Conservation (phyloP, 176 grass and related monocot species). For the Stipa capillata region DNA sequence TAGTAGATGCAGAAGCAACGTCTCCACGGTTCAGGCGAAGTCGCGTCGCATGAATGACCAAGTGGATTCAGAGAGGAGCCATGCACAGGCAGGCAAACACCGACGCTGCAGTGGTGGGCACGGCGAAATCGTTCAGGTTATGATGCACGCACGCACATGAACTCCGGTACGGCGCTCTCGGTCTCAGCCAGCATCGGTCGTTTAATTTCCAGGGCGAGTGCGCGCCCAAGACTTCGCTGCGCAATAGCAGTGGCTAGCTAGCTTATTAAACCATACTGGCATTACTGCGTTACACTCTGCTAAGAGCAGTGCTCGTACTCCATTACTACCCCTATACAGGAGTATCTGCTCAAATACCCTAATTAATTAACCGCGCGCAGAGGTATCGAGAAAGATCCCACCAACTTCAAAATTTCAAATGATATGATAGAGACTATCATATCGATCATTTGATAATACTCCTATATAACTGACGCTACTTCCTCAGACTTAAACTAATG, state of each 20-base stretch:
- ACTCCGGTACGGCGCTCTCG: background rate
- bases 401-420: slow-evolving; percentile 19
- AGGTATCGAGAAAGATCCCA: slow-evolving; percentile 7
- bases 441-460: background rate
- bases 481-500: background rate
- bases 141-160: background rate
- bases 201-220: too few species aligned
- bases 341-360: background rate
- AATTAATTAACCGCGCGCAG: background rate
- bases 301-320: too few species aligned
- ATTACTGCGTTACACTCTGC: too few species aligned
- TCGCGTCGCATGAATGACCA: too few species aligned
- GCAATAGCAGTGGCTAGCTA: background rate
- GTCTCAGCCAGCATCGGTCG: too few species aligned
- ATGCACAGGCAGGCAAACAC: background rate
- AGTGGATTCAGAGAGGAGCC: too few species aligned
- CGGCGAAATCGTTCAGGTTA: too few species aligned
- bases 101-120: background rate
- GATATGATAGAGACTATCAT: background rate
- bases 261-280: too few species aligned
- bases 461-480: background rate
- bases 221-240: background rate
- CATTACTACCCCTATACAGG: too few species aligned
- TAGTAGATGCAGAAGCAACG: background rate
- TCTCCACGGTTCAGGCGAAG: background rate